Evolutionary conservation across 805 yeast genomes (phyloP), one percentile per base, ranked within the genome.

Genomic region (Millerago galiae): DNA sequence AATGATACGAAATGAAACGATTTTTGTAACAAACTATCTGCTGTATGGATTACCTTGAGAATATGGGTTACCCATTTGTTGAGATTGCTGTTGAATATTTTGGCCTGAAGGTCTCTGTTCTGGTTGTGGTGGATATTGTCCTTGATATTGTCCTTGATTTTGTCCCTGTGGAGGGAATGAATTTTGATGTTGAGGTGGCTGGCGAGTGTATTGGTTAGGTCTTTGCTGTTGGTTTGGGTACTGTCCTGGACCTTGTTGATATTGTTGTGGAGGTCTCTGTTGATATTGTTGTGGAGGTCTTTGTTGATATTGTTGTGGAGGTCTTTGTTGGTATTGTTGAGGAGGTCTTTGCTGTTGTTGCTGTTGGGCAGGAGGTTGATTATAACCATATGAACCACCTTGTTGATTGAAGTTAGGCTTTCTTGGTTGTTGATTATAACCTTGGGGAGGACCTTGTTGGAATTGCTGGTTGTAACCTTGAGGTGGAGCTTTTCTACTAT

Each of bases 101-200:
- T 21, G 24, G 7, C 24, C 24, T 21, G 24, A 21, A 5, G 24
- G 24, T 21, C 24, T 4, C 12, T 30, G 33, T 30, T 30, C 18
- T 7, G 15, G 31, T 18, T 30, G 33, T 14, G 35, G 31, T 11
- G 34, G 32, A 53, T 16, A 28, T 18, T 21, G 35, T 16, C n/a
- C 17, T 29, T 31, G 35, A 18, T n/a, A 30, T 13, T 34, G 25
- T n/a, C 26, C 11, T 16, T 29, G 51, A 30, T 42, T 51, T 10
- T 36, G 16, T n/a, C 24, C 18, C 18, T 18, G 39, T 38, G 45
- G 24, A 33, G 50, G 13, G 41, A 49, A 27, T 32, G 18, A 31
- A 14, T 27, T 31, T 21, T 41, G 45, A n/a, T 45, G 39, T 15
- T 41, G 53, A 18, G 46, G 44, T 13, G 41, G 35, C 26, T 25